Conservation (phyloP, 164 flowering plant species). For the Chloranthus sessilifolius region DNA sequence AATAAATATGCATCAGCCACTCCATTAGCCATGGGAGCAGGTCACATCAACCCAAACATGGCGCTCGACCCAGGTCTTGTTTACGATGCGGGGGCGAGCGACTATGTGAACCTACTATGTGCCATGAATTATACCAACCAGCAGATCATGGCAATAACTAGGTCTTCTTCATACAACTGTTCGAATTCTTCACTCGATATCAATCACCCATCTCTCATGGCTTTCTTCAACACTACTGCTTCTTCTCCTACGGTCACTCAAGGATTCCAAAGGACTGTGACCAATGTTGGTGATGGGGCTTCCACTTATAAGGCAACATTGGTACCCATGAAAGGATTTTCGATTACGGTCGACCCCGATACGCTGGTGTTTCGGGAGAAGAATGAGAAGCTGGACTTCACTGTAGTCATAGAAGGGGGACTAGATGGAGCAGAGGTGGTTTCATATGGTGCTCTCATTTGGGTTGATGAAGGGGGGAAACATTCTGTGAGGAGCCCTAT, state of each 20-base stretch:
- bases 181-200: constrained; percentile 40
- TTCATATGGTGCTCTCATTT: constrained; percentile 26
- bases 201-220: constrained; percentile 70
- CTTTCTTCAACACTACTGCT: constrained; percentile 23
- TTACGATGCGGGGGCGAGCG: constrained; percentile 35
- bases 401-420: constrained; percentile 19
- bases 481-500: constrained; percentile 47
- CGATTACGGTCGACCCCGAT: constrained; percentile 39
- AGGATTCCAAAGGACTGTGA: constrained; percentile 48
- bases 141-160: constrained; percentile 41
- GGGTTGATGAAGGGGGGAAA: constrained; percentile 30
- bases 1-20: constrained; percentile 16
- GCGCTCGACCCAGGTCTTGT: constrained; percentile 72
- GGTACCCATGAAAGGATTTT: constrained; percentile 22
- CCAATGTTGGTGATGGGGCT: constrained; percentile 44
- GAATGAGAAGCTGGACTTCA: constrained; percentile 41
- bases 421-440: not conserved
- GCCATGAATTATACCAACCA: constrained; percentile 39
- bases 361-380: constrained; percentile 35
- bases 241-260: not conserved
- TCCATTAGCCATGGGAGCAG: constrained; percentile 65
- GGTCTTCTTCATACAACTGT: constrained; percentile 23
- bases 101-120: constrained; percentile 52
- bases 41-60: constrained; percentile 59
- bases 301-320: constrained; percentile 39